phyloP scores from a whole-genome alignment of 1,284 basidiomycete genomes.

The Neotropicomus parvogracilis region DNA sequence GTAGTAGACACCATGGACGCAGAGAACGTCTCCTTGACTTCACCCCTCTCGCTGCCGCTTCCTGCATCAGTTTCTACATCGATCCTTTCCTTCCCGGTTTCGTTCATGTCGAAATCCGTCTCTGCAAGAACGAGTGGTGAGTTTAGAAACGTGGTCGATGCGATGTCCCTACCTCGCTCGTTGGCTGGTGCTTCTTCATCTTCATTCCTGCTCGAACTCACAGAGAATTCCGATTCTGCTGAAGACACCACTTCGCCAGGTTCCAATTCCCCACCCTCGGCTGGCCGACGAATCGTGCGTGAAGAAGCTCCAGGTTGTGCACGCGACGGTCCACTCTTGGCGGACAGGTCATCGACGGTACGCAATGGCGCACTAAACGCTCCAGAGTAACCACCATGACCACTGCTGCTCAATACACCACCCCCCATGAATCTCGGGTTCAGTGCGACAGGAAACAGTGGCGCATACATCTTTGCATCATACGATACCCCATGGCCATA shows the following conservation, averaged over 20 bases:
- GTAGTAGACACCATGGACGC: constrained; percentile 1
- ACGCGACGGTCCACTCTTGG: constrained; percentile 8
- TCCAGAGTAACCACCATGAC: not conserved
- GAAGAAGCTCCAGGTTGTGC: not conserved
- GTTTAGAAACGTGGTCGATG: not conserved
- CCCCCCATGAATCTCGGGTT: constrained; percentile 12
- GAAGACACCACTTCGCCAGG: constrained; percentile 29
- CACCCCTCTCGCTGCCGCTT: constrained; percentile 8
- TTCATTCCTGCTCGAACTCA: constrained; percentile 23
- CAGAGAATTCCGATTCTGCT: constrained; percentile 27
- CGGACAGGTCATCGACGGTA: not conserved
- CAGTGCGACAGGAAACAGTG: constrained; percentile 12
- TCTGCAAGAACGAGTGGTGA: constrained; percentile 2
- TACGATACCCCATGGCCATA: not conserved
- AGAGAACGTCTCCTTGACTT: constrained; percentile 1
- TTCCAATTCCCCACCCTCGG: constrained; percentile 16
- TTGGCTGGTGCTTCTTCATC: constrained; percentile 4
- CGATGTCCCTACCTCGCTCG: constrained; percentile 14
- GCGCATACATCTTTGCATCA: not conserved
- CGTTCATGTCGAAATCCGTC: not conserved
- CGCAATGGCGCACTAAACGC: not conserved
- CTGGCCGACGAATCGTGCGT: not conserved
- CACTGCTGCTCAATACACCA: not conserved
- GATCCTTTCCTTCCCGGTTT: not conserved
- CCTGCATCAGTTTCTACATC: not conserved